Evolutionary conservation across 148 eudicot species (phyloP).

Genomic region (Chenopodium berlandieri): DNA sequence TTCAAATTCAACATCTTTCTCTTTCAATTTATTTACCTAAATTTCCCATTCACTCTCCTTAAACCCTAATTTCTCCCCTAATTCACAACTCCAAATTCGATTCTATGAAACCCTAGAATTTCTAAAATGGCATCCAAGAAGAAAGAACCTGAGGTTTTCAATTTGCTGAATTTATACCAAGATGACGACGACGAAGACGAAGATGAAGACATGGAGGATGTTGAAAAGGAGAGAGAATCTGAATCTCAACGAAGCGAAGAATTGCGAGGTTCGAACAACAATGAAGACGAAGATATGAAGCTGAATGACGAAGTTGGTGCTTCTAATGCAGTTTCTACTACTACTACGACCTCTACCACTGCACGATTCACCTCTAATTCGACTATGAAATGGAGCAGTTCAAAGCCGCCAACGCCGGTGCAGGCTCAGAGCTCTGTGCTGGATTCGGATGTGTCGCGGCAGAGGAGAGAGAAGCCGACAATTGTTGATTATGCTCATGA

Average conservation of each 20-base stretch:
- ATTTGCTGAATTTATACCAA: constrained; percentile 59
- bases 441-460: constrained; percentile 19
- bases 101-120: constrained; percentile 13
- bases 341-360: background rate
- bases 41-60: constrained; percentile 1
- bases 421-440: constrained; percentile 12
- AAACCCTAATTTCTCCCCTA: constrained; percentile 13
- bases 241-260: constrained; percentile 12
- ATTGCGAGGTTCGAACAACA: constrained; percentile 1
- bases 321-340: background rate
- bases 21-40: background rate
- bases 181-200: constrained; percentile 63
- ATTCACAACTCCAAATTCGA: background rate
- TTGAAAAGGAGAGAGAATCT: constrained; percentile 22
- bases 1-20: background rate
- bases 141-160: constrained; percentile 65
- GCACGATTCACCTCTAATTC: constrained; percentile 12
- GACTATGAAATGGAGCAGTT: constrained; percentile 27
- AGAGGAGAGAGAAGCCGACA: constrained; percentile 39
- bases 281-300: constrained; percentile 19
- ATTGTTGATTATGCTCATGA: constrained; percentile 93
- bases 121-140: constrained; percentile 48
- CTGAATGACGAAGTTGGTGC: constrained; percentile 9
- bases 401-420: constrained; percentile 43
- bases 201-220: constrained; percentile 54